A percentile compares a stretch with the other conserved stretches of the same genome.
These are phyloP conservation scores for Fusarium sp. DNA, from an alignment of 2,329 filamentous ascomycete genomes.

Conservation along the genomic window DNA sequence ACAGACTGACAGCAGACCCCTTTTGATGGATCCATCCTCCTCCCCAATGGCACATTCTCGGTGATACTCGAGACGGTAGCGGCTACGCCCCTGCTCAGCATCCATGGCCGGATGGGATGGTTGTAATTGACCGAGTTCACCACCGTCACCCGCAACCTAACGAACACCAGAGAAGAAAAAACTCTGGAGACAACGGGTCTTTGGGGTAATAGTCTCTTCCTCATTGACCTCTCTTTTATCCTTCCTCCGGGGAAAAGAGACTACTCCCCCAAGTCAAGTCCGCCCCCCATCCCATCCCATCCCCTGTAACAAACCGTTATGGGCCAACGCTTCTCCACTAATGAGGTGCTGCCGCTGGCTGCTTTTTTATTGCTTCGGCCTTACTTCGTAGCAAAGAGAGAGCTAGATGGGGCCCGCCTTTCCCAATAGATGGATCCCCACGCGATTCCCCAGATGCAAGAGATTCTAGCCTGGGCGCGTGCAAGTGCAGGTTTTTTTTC, in stretches of 20 bases:
- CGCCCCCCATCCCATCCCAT: not conserved
- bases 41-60: slow-evolving; percentile 52
- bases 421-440: slow-evolving; percentile 33
- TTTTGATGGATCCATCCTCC: slow-evolving; percentile 10
- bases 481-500: slow-evolving; percentile 34
- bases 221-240: not conserved
- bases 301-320: slow-evolving; percentile 42
- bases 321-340: slow-evolving; percentile 39
- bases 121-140: slow-evolving; percentile 48
- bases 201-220: slow-evolving; percentile 21
- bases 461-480: slow-evolving; percentile 38
- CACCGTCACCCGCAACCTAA: slow-evolving; percentile 17
- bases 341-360: not conserved
- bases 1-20: not conserved
- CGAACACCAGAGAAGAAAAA: not conserved
- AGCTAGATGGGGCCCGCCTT: slow-evolving; percentile 27
- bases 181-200: not conserved
- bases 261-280: too few relatives aligned
- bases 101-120: slow-evolving; percentile 10
- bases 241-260: too few relatives aligned
- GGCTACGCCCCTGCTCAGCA: slow-evolving; percentile 45
- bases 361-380: slow-evolving; percentile 38
- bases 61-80: slow-evolving; percentile 49
- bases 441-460: slow-evolving; percentile 49
- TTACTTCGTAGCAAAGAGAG: slow-evolving; percentile 51